These are phyloP conservation scores for Ochetophila trinervis DNA, from an alignment of 306 rosid species.

Conservation along the genomic window DNA sequence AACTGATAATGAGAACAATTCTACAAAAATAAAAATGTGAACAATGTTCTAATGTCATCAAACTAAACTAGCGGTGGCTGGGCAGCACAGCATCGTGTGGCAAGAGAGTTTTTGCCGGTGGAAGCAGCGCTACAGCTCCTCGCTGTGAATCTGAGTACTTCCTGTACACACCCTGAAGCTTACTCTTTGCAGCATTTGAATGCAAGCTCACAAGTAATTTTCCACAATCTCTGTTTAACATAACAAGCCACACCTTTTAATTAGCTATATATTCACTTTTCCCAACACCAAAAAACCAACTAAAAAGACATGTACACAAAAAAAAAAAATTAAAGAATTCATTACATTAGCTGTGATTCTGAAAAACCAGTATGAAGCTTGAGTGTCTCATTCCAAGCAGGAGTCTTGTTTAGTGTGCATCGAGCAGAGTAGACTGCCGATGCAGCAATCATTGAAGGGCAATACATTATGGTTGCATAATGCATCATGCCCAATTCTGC, in stretches of 20 bases:
- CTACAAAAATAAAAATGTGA: too few species aligned
- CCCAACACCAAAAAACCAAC: too few species aligned
- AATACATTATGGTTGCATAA: slow-evolving; percentile 48
- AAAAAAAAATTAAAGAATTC: neutral
- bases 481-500: slow-evolving; percentile 77
- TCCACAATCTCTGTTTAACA: slow-evolving; percentile 60
- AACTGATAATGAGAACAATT: too few species aligned
- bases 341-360: slow-evolving; percentile 48
- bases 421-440: slow-evolving; percentile 82
- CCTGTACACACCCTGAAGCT: slow-evolving; percentile 51
- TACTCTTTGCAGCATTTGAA: slow-evolving; percentile 33
- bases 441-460: slow-evolving; percentile 91
- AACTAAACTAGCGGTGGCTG: too few species aligned
- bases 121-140: slow-evolving; percentile 60
- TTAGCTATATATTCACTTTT: too few species aligned
- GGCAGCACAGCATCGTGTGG: slow-evolving; percentile 14
- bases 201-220: slow-evolving; percentile 50
- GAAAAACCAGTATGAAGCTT: slow-evolving; percentile 66
- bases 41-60: too few species aligned
- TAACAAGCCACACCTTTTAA: neutral
- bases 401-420: slow-evolving; percentile 59
- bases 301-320: neutral
- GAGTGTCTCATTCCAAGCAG: slow-evolving; percentile 74
- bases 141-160: slow-evolving; percentile 51
- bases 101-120: slow-evolving; percentile 61